A percentile compares a stretch with the other conserved stretches of the same genome.
phyloP scores from a whole-genome alignment of 1,284 basidiomycete genomes.

The Melampsora larici-populina region DNA sequence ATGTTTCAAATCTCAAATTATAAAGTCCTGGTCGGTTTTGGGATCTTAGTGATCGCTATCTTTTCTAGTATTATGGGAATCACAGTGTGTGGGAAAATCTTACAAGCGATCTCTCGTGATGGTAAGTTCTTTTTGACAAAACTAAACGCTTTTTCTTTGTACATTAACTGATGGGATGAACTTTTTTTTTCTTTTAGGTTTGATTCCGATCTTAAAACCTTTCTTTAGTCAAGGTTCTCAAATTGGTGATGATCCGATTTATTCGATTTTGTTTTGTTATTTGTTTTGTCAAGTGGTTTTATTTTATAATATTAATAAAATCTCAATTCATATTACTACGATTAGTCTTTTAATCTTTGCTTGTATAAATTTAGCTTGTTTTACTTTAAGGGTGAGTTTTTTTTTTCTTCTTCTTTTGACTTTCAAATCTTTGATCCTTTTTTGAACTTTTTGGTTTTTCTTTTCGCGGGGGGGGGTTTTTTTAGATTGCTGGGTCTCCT shows the following conservation, averaged over 20 bases:
- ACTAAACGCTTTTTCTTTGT: neutral
- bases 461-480: too few species aligned
- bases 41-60: constrained; percentile 22
- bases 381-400: constrained; percentile 28
- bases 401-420: neutral
- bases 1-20: constrained; percentile 21
- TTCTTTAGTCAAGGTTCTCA: constrained; percentile 33
- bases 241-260: constrained; percentile 37
- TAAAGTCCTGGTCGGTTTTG: constrained; percentile 6
- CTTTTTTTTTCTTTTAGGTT: neutral
- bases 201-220: constrained; percentile 38
- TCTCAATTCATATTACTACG: constrained; percentile 27
- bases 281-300: constrained; percentile 26
- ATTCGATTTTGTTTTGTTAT: constrained; percentile 36
- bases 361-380: constrained; percentile 38
- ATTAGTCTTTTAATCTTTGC: constrained; percentile 32
- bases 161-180: neutral
- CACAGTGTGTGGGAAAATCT: constrained; percentile 38
- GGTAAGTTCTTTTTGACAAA: constrained; percentile 1
- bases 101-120: constrained; percentile 38
- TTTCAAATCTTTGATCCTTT: too few species aligned
- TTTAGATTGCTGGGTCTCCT: constrained; percentile 36
- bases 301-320: constrained; percentile 24
- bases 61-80: constrained; percentile 38
- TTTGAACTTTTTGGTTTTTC: neutral